Evolutionary conservation across 73 alveolate genomes (phyloP).

Genomic region (Tetrahymena borealis): DNA sequence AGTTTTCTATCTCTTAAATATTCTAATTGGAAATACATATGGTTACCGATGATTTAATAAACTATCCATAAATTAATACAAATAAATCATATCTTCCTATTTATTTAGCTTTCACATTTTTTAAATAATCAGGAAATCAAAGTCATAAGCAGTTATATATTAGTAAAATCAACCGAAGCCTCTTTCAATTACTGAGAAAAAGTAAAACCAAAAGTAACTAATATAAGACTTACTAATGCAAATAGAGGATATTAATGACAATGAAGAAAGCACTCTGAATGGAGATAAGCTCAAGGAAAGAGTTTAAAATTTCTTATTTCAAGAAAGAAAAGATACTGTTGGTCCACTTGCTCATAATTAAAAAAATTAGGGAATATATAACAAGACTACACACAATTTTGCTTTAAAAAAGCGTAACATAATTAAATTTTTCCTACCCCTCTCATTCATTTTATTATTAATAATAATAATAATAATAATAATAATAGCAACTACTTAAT

Average conservation of each 20-base stretch:
- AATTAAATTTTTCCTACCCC: background rate
- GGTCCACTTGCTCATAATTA: background rate
- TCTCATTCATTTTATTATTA: background rate
- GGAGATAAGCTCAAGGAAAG: background rate
- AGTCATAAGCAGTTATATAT: background rate
- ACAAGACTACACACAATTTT: background rate
- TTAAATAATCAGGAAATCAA: background rate
- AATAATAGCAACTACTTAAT: background rate
- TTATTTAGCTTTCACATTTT: background rate
- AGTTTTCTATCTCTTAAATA: too few species aligned
- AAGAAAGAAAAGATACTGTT: background rate
- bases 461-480: too few species aligned
- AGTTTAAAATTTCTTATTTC: background rate
- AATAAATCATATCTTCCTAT: too few species aligned
- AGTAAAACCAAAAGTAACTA: background rate
- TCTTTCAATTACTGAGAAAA: background rate
- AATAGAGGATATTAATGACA: background rate
- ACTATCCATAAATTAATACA: too few species aligned
- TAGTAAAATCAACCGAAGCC: background rate
- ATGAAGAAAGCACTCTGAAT: background rate
- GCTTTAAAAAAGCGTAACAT: background rate
- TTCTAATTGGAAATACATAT: too few species aligned
- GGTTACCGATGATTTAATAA: too few species aligned
- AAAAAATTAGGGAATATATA: background rate
- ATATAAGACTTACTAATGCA: background rate